A percentile compares a stretch with the other conserved stretches of the same genome.
Conservation (phyloP, 495 filamentous ascomycete genomes). For the Penicillium paradoxum region DNA sequence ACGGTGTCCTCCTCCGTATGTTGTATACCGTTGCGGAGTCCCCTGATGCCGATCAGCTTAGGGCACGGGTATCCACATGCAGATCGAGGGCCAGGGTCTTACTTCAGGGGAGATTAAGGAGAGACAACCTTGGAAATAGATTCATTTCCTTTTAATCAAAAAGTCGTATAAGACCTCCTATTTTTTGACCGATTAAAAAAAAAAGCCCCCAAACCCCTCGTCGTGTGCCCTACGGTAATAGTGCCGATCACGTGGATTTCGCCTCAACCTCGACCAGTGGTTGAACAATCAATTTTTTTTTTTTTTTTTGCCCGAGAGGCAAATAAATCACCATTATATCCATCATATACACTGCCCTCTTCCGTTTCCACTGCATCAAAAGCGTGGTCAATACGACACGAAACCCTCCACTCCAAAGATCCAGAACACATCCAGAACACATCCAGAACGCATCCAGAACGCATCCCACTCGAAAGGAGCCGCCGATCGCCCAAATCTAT, state of each 20-base stretch:
- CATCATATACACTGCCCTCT: background rate
- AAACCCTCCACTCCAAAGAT: background rate
- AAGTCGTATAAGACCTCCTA: background rate
- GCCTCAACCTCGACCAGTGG: slow-evolving; percentile 6
- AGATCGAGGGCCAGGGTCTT: slow-evolving; percentile 3
- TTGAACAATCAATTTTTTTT: slow-evolving; percentile 5
- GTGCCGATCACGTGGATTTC: slow-evolving; percentile 8
- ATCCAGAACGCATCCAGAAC: no score
- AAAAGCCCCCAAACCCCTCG: background rate
- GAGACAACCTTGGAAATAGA: background rate
- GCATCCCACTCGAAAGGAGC: no score
- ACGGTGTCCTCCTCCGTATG: no score
- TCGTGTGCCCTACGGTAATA: background rate
- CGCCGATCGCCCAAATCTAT: no score
- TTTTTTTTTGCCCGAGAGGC: slow-evolving; percentile 2
- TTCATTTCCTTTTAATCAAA: background rate
- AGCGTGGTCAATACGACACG: background rate
- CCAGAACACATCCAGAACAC: background rate
- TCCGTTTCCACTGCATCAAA: background rate
- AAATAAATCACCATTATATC: background rate
- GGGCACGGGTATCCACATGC: slow-evolving; percentile 7
- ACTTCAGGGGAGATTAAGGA: background rate
- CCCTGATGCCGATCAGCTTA: slow-evolving; percentile 1
- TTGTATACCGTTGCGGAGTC: background rate
- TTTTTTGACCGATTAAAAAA: no score